Evolutionary conservation across 2,329 filamentous ascomycete species (phyloP), one percentile per base, ranked within the genome.

Genomic region (Tolypocladium ophioglossoides): DNA sequence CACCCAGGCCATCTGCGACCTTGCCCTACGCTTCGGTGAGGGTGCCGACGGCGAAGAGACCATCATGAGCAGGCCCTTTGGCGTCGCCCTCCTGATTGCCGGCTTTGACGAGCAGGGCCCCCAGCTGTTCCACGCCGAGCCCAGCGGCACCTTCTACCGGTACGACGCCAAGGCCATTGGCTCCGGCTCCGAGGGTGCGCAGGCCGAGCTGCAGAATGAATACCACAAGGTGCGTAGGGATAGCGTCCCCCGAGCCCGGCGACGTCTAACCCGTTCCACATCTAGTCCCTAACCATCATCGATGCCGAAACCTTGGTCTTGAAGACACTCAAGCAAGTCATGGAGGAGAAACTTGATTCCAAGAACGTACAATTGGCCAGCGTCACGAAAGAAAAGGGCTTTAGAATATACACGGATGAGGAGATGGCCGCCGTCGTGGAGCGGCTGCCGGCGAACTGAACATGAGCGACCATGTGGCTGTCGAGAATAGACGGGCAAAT

Each of bases 91-190:
- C 68, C 77, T 99, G 72, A 96, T 99, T 73, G 94, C 94, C 37
- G 94, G 94, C 56, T 95, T 91, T 72, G 94, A 99, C 70, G 92
- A 97, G 78, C 90, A 97, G 70, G 94, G 94, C 16, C 94, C 94
- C 59, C 89, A 91, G 72, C 80, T 99, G 78, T 99, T 96, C 75
- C 94, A 99, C 70, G 94, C 94, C 60, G 94, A 99, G 75, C 94
- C 94, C 41, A 96, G 90, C 63, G 94, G 94, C 59, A 99, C 94
- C 50, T 99, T 99, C 73, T 99, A 99, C 77, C 87, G 92, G 68
- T 99, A 99, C 74, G 94, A 99, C 70, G 94, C 94, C 63, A 99
- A 99, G 78, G 94, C 94, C 57, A 99, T 99, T 67, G 94, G 94
- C 46, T 96, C 91, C 50, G 94, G 94, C 62, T 96, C 90, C 57